phyloP scores from a whole-genome alignment of 257 asterid genomes.

The Nicotiana otophora region DNA sequence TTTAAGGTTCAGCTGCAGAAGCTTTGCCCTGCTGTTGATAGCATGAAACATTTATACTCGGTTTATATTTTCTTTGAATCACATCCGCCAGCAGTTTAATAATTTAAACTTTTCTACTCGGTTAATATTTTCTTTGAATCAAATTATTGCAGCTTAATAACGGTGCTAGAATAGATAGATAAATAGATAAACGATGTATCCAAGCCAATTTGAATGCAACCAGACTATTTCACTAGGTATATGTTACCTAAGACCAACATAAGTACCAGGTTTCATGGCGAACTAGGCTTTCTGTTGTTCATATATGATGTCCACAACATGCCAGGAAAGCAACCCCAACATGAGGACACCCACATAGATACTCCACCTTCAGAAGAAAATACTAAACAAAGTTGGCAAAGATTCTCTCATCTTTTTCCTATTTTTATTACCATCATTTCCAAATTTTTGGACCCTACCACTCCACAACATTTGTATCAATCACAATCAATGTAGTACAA shows the following conservation, averaged over 20 bases:
- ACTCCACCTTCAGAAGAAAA: constrained; percentile 29
- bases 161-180: no score
- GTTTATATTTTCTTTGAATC: not conserved
- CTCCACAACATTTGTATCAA: constrained; percentile 19
- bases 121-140: no score
- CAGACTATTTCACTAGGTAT: no score
- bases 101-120: not conserved
- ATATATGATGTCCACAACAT: constrained; percentile 14
- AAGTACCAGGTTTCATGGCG: not conserved
- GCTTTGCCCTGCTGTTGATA: not conserved
- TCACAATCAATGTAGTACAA: constrained; percentile 24
- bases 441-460: constrained; percentile 44
- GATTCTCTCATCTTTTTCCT: constrained; percentile 8
- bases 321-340: constrained; percentile 21
- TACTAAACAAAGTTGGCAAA: constrained; percentile 3
- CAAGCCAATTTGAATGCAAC: not conserved
- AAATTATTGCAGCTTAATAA: no score
- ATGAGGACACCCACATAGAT: constrained; percentile 40
- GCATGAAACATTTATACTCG: not conserved
- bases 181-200: not conserved
- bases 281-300: constrained; percentile 8
- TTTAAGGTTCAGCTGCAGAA: not conserved
- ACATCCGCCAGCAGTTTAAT: not conserved
- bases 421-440: constrained; percentile 39
- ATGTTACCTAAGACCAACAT: not conserved